These are phyloP conservation scores for Penicillium psychrofluorescens DNA, from an alignment of 495 filamentous ascomycete species.

Conservation along the genomic window DNA sequence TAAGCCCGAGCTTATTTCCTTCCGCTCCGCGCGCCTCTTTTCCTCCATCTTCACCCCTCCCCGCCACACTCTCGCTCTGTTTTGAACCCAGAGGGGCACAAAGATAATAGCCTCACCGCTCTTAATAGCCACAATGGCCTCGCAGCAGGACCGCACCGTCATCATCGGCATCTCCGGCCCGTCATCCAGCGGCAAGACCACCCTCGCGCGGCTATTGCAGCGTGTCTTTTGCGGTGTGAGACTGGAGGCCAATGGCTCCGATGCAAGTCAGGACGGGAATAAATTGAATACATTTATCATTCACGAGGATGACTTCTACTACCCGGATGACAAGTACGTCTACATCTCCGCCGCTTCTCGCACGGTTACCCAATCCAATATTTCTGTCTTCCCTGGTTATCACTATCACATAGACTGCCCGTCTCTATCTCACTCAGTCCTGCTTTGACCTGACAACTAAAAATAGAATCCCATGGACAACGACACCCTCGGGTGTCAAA, in stretches of 20 bases:
- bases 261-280: no score
- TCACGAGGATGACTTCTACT: slow-evolving; percentile 92
- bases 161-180: slow-evolving; percentile 68
- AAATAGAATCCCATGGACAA: slow-evolving; percentile 44
- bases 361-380: not conserved
- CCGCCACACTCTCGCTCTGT: not conserved
- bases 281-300: slow-evolving; percentile 57
- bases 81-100: no score
- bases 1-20: no score
- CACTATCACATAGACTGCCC: not conserved
- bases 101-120: no score
- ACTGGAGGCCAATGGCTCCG: not conserved
- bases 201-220: slow-evolving; percentile 65
- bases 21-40: no score
- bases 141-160: slow-evolving; percentile 23
- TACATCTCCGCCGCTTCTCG: not conserved
- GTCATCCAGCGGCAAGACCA: slow-evolving; percentile 76
- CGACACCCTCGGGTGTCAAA: slow-evolving; percentile 32
- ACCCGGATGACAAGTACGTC: slow-evolving; percentile 58
- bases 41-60: no score
- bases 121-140: no score
- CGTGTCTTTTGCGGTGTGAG: slow-evolving; percentile 48
- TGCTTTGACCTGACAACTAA: not conserved
- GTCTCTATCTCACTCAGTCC: no score
- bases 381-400: not conserved